Evolutionary conservation across 2,329 filamentous ascomycete species (phyloP).

Genomic region (Aureobasidium melanogenum): DNA sequence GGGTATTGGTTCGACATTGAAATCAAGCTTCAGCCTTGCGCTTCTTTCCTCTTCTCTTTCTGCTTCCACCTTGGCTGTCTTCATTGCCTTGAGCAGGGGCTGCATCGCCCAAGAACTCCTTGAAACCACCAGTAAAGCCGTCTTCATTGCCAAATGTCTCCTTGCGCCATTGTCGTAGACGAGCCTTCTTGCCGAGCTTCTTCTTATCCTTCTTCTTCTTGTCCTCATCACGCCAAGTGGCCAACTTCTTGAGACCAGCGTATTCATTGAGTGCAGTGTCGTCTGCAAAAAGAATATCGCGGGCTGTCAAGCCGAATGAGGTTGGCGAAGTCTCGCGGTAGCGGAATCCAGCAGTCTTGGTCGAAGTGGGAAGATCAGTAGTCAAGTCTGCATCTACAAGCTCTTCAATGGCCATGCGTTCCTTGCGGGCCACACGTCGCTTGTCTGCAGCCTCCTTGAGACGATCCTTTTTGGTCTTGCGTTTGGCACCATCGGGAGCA

Average conservation of each 20-base stretch:
- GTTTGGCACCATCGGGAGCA: constrained; percentile 24
- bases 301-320: constrained; percentile 78
- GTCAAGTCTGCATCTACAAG: constrained; percentile 76
- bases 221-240: constrained; percentile 75
- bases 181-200: constrained; percentile 82
- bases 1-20: not conserved
- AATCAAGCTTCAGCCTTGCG: constrained; percentile 23
- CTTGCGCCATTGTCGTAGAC: constrained; percentile 75
- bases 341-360: constrained; percentile 57
- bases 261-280: constrained; percentile 83
- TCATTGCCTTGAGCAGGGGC: constrained; percentile 17
- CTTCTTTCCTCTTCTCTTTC: constrained; percentile 30
- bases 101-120: constrained; percentile 23
- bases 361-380: constrained; percentile 50
- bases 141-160: constrained; percentile 57
- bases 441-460: constrained; percentile 40
- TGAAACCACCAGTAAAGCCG: constrained; percentile 37
- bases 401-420: constrained; percentile 75
- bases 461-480: constrained; percentile 37
- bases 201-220: constrained; percentile 89
- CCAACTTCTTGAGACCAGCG: constrained; percentile 89
- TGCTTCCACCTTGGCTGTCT: constrained; percentile 27
- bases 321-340: constrained; percentile 92
- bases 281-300: constrained; percentile 84
- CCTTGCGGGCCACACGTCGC: constrained; percentile 67